phyloP scores from a whole-genome alignment of 352 stramenopile genomes.

The Phytophthora europaea region DNA sequence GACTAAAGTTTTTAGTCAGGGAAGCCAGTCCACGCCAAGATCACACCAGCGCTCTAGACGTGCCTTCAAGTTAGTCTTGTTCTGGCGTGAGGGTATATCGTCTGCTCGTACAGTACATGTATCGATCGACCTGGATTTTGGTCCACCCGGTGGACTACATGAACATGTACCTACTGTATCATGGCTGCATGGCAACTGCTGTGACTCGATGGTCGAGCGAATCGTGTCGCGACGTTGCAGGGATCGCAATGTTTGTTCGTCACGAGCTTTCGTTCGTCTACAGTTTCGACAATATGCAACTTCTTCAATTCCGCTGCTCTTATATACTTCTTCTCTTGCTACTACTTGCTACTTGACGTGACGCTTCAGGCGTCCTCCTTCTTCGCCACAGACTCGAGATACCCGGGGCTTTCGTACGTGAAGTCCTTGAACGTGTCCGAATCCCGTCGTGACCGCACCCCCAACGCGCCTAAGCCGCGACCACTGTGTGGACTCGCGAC shows the following conservation, averaged over 20 bases:
- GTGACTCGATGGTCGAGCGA: not conserved
- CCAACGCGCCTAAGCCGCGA: constrained; percentile 17
- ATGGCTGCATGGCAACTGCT: not conserved
- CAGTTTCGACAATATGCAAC: constrained; percentile 23
- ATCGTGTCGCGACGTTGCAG: constrained; percentile 4
- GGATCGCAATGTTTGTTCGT: not conserved
- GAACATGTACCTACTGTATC: no score
- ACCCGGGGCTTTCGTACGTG: constrained; percentile 80
- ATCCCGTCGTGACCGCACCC: constrained; percentile 49
- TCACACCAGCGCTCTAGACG: no score
- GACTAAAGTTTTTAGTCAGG: not conserved
- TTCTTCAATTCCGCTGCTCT: constrained; percentile 34
- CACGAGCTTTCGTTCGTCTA: constrained; percentile 12
- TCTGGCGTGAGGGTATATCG: constrained; percentile 1
- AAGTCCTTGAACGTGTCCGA: constrained; percentile 87
- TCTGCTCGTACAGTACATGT: constrained; percentile 12
- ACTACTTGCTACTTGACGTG: not conserved
- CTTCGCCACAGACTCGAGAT: constrained; percentile 64
- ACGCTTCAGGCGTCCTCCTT: constrained; percentile 35
- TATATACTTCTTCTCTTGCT: constrained; percentile 25
- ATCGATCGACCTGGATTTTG: constrained; percentile 17
- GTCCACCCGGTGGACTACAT: not conserved
- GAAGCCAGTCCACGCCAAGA: not conserved
- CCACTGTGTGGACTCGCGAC: constrained; percentile 30
- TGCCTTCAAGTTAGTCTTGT: no score